phyloP scores from a whole-genome alignment of 768 basidiomycete species.

The Leccinum truebloodii region DNA sequence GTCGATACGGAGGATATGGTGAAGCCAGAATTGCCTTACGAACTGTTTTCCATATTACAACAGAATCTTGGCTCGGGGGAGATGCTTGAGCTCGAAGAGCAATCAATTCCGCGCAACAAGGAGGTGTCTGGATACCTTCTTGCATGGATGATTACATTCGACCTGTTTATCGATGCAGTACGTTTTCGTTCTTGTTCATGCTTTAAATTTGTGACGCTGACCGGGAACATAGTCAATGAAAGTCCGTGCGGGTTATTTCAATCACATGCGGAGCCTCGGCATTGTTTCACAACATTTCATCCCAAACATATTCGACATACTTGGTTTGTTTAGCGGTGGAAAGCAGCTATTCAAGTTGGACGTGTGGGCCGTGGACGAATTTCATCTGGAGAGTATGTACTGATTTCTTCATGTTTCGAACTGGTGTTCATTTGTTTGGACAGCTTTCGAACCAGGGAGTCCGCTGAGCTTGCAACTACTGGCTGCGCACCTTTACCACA shows the following conservation, averaged over 20 bases:
- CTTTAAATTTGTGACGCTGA: constrained; percentile 1
- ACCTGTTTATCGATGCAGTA: constrained; percentile 82
- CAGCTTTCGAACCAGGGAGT: constrained; percentile 60
- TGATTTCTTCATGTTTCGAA: not conserved
- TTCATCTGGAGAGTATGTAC: constrained; percentile 66
- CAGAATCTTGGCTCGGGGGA: constrained; percentile 44
- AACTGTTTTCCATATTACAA: constrained; percentile 66
- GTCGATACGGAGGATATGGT: constrained; percentile 65
- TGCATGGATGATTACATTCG: constrained; percentile 87
- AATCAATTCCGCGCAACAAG: constrained; percentile 37
- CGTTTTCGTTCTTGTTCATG: constrained; percentile 29
- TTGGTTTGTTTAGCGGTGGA: constrained; percentile 67
- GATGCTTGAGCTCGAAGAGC: constrained; percentile 38
- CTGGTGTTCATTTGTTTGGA: not conserved
- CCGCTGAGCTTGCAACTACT: constrained; percentile 60
- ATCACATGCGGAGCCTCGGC: constrained; percentile 73
- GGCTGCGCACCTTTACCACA: constrained; percentile 88
- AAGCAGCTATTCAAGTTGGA: constrained; percentile 78
- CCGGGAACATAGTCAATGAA: constrained; percentile 67
- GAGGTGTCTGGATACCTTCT: constrained; percentile 70
- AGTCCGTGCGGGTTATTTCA: constrained; percentile 82
- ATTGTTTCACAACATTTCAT: constrained; percentile 68
- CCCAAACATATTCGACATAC: constrained; percentile 64
- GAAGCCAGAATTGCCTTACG: constrained; percentile 59
- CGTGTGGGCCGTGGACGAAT: constrained; percentile 84